These are phyloP conservation scores for Bullera alba DNA, from an alignment of 768 basidiomycete species.

Conservation along the genomic window DNA sequence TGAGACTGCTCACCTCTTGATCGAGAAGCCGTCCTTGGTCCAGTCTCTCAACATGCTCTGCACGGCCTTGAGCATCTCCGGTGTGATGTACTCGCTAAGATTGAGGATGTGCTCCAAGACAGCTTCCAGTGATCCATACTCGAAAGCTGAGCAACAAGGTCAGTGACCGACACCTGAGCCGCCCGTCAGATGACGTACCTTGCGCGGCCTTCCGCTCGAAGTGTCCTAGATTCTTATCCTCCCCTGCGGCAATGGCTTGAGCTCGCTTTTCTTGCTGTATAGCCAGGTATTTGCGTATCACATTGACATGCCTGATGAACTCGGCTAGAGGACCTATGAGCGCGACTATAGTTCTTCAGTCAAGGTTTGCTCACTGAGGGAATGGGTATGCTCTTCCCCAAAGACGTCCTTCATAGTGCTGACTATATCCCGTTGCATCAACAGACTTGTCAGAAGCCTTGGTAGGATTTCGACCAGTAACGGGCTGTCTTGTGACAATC, in stretches of 20 bases:
- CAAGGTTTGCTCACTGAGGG: slow-evolving; percentile 4
- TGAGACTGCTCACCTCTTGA: slow-evolving; percentile 8
- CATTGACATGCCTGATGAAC: slow-evolving; percentile 3
- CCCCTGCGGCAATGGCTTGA: neutral
- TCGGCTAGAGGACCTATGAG: slow-evolving; percentile 2
- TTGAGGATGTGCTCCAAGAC: slow-evolving; percentile 1
- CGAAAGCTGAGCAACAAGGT: slow-evolving; percentile 1
- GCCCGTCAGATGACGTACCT: neutral
- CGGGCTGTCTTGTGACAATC: neutral
- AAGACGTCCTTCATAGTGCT: slow-evolving; percentile 4
- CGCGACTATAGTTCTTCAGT: neutral
- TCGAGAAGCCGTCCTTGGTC: slow-evolving; percentile 6
- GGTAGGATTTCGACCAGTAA: slow-evolving; percentile 5
- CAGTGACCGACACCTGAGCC: neutral
- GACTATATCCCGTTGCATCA: slow-evolving; percentile 10
- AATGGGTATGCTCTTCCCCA: slow-evolving; percentile 9
- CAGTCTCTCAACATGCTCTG: slow-evolving; percentile 4
- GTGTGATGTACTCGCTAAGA: slow-evolving; percentile 11
- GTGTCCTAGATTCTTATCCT: neutral
- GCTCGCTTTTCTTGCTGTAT: neutral
- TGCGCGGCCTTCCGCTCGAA: neutral
- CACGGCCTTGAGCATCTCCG: slow-evolving; percentile 4
- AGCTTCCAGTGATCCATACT: neutral
- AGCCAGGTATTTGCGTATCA: slow-evolving; percentile 2
- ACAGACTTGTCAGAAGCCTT: slow-evolving; percentile 2